Conservation (phyloP, 129 eudicot genomes). For the Sambucus nigra region DNA sequence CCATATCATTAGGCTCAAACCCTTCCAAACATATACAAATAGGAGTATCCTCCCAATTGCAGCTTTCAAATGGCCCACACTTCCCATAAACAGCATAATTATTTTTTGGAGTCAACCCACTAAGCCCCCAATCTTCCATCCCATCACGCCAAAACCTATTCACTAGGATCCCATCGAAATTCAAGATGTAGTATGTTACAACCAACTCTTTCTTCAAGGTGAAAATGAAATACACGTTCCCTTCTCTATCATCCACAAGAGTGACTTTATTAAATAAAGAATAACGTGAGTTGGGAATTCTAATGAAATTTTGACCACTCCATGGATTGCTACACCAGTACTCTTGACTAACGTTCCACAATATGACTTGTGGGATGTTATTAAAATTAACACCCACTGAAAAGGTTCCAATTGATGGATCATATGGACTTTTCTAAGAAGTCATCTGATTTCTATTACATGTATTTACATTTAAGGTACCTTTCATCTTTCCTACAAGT, state of each 20-base stretch:
- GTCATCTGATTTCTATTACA: not conserved
- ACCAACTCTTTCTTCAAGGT: not conserved
- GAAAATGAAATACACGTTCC: slow-evolving; percentile 1
- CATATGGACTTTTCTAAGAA: slow-evolving; percentile 24
- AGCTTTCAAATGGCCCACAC: slow-evolving; percentile 14
- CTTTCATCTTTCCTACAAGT: slow-evolving; percentile 12
- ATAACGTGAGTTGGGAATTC: slow-evolving; percentile 10
- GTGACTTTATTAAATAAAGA: slow-evolving; percentile 10
- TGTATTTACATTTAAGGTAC: not conserved
- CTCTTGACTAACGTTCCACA: slow-evolving; percentile 9
- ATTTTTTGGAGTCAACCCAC: not conserved
- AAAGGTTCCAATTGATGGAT: slow-evolving; percentile 32
- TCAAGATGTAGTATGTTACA: slow-evolving; percentile 3
- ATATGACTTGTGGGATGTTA: slow-evolving; percentile 8
- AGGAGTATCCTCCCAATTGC: not conserved
- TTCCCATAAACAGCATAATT: slow-evolving; percentile 14
- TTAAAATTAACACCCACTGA: slow-evolving; percentile 1
- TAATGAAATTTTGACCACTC: slow-evolving; percentile 22
- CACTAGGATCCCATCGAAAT: slow-evolving; percentile 1
- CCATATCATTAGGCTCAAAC: slow-evolving; percentile 10
- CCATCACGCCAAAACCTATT: slow-evolving; percentile 7
- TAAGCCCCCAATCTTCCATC: slow-evolving; percentile 14
- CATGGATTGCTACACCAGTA: slow-evolving; percentile 31
- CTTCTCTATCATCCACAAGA: slow-evolving; percentile 9
- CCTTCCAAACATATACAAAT: slow-evolving; percentile 18